Evolutionary conservation across 2,329 filamentous ascomycete species (phyloP).

Genomic region (Phyllosticta capitalensis): DNA sequence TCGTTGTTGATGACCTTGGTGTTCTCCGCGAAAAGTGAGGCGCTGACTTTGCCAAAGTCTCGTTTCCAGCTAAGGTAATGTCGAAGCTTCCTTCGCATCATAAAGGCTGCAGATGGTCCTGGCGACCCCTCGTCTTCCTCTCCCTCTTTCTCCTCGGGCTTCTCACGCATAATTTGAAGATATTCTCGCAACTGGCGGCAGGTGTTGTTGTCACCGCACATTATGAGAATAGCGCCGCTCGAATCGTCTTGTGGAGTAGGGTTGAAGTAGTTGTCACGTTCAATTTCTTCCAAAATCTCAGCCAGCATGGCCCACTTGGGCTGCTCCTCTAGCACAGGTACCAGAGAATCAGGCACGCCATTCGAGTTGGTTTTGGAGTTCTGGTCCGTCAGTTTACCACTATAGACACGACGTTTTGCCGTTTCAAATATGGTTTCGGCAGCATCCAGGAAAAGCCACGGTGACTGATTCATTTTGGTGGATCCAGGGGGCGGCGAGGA

Average conservation of each 20-base stretch:
- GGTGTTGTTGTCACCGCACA: conserved; percentile 83
- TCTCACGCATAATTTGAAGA: conserved; percentile 79
- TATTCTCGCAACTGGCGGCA: conserved; percentile 86
- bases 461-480: conserved; percentile 78
- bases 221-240: conserved; percentile 85
- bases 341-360: conserved; percentile 51
- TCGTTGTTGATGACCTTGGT: conserved; percentile 64
- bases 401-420: conserved; percentile 79
- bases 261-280: conserved; percentile 79
- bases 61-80: conserved; percentile 86
- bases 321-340: conserved; percentile 81
- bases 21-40: conserved; percentile 67
- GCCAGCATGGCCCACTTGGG: conserved; percentile 87
- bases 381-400: conserved; percentile 54
- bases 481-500: conserved; percentile 83
- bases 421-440: conserved; percentile 91
- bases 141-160: conserved; percentile 34
- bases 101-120: conserved; percentile 63
- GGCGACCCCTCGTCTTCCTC: conserved; percentile 45
- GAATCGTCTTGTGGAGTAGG: conserved; percentile 68
- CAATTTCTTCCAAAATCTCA: conserved; percentile 90
- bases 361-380: conserved; percentile 32
- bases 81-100: conserved; percentile 82
- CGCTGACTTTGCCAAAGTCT: conserved; percentile 78
- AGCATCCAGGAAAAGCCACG: conserved; percentile 92